phyloP scores from a whole-genome alignment of 305 asterid genomes.

The Solanum hybrid region DNA sequence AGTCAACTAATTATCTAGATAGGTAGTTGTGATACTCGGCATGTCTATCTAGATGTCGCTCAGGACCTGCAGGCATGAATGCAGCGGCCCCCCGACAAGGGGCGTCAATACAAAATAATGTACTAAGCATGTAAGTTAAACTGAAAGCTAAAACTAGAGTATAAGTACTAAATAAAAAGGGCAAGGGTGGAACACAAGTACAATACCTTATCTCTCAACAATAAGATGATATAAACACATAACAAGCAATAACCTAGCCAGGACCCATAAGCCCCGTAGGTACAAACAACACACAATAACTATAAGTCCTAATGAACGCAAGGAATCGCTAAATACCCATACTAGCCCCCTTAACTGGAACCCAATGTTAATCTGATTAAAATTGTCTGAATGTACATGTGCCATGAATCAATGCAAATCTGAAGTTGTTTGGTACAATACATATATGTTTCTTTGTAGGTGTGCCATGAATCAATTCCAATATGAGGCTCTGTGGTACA shows the following conservation, averaged over 20 bases:
- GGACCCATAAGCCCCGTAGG: neutral
- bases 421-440: no score
- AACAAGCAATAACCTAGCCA: neutral
- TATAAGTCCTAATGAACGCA: neutral
- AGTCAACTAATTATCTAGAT: neutral
- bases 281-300: no score
- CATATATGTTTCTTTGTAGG: neutral
- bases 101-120: neutral
- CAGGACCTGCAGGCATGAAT: neutral
- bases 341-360: fast-evolving
- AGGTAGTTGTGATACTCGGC: neutral
- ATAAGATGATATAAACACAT: no score
- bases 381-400: neutral
- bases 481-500: neutral
- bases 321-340: neutral
- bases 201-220: neutral
- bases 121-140: neutral
- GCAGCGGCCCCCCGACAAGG: neutral
- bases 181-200: neutral
- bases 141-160: neutral
- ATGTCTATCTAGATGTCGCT: neutral
- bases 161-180: neutral
- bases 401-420: neutral
- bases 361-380: neutral
- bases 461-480: no score